These are phyloP conservation scores for Pterocarpus santalinus DNA, from an alignment of 306 rosid genomes.

Conservation along the genomic window DNA sequence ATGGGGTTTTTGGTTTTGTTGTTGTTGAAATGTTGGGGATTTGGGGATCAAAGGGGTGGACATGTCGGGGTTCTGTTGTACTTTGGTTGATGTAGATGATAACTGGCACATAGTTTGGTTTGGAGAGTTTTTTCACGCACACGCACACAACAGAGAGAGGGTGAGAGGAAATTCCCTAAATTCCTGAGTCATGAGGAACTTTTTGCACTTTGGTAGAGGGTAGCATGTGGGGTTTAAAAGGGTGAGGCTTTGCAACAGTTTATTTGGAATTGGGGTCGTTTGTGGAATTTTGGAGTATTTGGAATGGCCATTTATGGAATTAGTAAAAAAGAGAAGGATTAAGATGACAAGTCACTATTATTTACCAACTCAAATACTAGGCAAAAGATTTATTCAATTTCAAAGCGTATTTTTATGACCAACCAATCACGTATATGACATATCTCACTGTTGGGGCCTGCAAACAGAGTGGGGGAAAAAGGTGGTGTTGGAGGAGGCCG, in stretches of 20 bases:
- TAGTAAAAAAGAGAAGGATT: neutral
- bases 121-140: neutral
- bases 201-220: constrained; percentile 32
- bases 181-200: neutral
- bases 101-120: constrained; percentile 27
- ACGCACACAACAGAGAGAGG: neutral
- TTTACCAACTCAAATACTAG: neutral
- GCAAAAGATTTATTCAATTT: neutral
- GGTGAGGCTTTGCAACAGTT: neutral
- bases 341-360: neutral
- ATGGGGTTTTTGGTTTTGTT: neutral
- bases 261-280: neutral
- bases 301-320: neutral
- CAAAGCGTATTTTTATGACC: constrained; percentile 41
- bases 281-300: neutral
- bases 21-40: neutral
- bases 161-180: neutral
- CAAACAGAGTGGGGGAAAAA: neutral
- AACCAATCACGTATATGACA: neutral
- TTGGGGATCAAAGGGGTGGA: constrained; percentile 28
- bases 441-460: constrained; percentile 1
- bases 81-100: constrained; percentile 18
- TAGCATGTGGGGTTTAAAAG: constrained; percentile 10
- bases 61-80: constrained; percentile 11
- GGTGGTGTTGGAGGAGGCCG: constrained; percentile 1